phyloP scores from a whole-genome alignment of 148 eudicot genomes.

The Amaranthus hypochondriacus region DNA sequence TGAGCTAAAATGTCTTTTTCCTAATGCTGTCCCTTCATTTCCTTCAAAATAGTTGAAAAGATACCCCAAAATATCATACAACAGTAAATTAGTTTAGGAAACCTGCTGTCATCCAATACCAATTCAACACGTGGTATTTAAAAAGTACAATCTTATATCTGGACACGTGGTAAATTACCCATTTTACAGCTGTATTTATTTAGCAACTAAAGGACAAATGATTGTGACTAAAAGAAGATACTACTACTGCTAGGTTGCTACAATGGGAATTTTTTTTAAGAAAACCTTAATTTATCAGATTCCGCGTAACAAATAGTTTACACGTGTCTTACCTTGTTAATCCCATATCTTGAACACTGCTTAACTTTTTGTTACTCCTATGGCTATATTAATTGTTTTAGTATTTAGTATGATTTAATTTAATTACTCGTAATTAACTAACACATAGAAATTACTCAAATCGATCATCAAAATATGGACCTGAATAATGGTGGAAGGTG shows the following conservation, averaged over 20 bases:
- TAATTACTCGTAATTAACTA: background rate
- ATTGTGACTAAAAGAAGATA: background rate
- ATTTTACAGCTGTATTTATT: background rate
- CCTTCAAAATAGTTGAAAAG: constrained; percentile 17
- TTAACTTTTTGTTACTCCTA: background rate
- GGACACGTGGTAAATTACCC: constrained; percentile 16
- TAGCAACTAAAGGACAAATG: constrained; percentile 11
- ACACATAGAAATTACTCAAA: background rate
- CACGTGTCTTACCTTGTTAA: constrained; percentile 22
- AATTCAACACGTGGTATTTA: background rate
- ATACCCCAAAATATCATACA: background rate
- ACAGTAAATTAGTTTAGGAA: background rate
- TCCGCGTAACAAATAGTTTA: constrained; percentile 7
- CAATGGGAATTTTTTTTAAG: background rate
- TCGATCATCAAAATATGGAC: background rate
- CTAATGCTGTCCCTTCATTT: constrained; percentile 1
- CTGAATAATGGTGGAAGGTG: background rate
- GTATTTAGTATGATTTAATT: background rate
- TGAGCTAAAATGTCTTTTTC: background rate
- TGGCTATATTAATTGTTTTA: background rate
- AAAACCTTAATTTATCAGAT: background rate
- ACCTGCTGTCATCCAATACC: background rate
- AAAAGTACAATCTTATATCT: background rate
- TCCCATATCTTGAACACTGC: constrained; percentile 6
- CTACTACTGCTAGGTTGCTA: background rate